A percentile compares a stretch with the other conserved stretches of the same genome.
Conservation (phyloP, 192 early-diverging fungal genomes). For the Funneliformis geosporum region DNA sequence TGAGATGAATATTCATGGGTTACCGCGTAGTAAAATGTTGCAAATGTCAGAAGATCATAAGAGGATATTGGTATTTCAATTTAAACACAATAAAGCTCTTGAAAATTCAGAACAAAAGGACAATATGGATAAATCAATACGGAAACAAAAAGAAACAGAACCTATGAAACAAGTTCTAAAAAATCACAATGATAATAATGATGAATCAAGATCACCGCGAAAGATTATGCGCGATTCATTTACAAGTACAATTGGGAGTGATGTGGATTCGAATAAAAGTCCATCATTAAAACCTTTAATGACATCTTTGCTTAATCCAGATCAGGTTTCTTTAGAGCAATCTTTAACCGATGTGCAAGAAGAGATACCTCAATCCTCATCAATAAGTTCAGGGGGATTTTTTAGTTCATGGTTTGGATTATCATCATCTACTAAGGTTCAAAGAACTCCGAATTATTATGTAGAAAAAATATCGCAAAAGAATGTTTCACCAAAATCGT, state of each 20-base stretch:
- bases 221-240: neutral
- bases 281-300: neutral
- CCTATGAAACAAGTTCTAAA: neutral
- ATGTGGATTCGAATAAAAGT: neutral
- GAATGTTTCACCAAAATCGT: slow-evolving; percentile 39
- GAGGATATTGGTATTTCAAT: neutral
- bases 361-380: neutral
- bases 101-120: neutral
- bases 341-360: neutral
- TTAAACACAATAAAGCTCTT: neutral
- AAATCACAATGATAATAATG: neutral
- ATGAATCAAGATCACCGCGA: neutral
- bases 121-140: neutral
- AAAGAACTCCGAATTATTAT: slow-evolving; percentile 44
- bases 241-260: neutral
- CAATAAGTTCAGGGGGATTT: slow-evolving; percentile 1
- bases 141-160: too few relatives aligned
- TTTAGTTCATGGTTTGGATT: slow-evolving; percentile 8
- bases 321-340: too few relatives aligned
- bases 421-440: neutral
- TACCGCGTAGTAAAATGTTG: too few relatives aligned
- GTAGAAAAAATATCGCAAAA: slow-evolving; percentile 46
- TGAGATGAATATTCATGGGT: neutral
- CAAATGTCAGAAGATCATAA: neutral
- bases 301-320: too few relatives aligned